Percentiles rank a stretch among this genome's conserved stretches.
Conservation (phyloP, 2,329 filamentous ascomycete genomes). For the Dothideomycetidae sp. region DNA sequence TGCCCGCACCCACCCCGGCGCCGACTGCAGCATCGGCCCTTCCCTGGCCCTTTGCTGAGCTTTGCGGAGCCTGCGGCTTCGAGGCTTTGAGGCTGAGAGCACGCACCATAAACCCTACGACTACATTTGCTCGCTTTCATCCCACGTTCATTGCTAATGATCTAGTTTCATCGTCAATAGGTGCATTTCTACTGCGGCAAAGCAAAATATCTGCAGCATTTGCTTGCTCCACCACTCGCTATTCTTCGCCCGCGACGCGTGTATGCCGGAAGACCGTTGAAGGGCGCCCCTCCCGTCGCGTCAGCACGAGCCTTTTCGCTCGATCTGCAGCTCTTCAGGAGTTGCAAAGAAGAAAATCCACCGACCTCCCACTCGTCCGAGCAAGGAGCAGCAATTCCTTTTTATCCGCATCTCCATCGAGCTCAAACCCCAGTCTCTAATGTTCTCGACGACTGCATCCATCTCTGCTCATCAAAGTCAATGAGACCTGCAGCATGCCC, state of each 20-base stretch:
- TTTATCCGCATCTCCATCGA: conserved; percentile 2
- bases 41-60: no score
- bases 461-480: not conserved
- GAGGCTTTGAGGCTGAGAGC: no score
- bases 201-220: no score
- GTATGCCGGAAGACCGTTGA: not conserved
- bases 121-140: no score
- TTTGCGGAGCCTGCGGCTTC: no score
- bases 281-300: conserved; percentile 8
- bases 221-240: not conserved
- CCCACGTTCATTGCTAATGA: no score
- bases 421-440: conserved; percentile 5
- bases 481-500: conserved; percentile 13
- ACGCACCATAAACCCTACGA: no score
- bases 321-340: conserved; percentile 9
- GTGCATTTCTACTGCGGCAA: no score
- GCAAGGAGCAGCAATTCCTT: conserved; percentile 1
- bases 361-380: not conserved
- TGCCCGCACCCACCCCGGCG: no score
- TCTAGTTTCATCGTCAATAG: no score
- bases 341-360: conserved; percentile 8
- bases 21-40: no score
- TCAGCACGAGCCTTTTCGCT: conserved; percentile 5
- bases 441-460: not conserved
- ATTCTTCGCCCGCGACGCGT: not conserved